Conservation (phyloP, 345 rosid species). For the Zanthoxylum bungeanum region DNA sequence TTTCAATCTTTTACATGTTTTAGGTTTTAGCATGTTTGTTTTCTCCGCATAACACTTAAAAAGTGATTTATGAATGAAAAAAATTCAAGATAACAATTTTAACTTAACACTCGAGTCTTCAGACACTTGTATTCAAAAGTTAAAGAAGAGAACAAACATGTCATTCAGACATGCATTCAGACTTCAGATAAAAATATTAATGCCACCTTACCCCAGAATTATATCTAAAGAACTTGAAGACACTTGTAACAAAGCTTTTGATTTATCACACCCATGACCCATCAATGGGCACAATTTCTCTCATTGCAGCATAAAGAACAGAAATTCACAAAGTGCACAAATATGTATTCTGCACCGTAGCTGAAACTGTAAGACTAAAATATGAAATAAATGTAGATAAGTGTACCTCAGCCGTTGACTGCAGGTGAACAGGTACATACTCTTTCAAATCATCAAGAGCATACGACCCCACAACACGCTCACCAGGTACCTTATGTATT, state of each 20-base stretch:
- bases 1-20: not conserved
- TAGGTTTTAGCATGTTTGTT: not conserved
- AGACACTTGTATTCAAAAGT: too few relatives aligned
- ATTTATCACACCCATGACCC: not conserved
- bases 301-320: not conserved
- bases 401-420: constrained; percentile 72
- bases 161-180: too few relatives aligned
- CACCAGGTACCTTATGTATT: constrained; percentile 71
- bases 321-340: constrained; percentile 1
- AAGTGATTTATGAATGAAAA: too few relatives aligned
- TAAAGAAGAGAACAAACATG: too few relatives aligned
- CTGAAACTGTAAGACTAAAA: not conserved
- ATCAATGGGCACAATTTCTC: not conserved
- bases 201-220: not conserved
- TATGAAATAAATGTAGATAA: constrained; percentile 1
- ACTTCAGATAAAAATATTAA: not conserved
- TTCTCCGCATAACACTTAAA: not conserved
- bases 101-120: too few relatives aligned
- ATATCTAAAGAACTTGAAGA: not conserved
- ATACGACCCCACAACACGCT: constrained; percentile 75
- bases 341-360: not conserved
- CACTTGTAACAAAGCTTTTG: not conserved
- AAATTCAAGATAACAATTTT: too few relatives aligned
- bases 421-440: constrained; percentile 52
- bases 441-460: constrained; percentile 77